Evolutionary conservation across 2,329 filamentous ascomycete genomes (phyloP), one percentile per base, ranked within the genome.

Genomic region (Aspergillus floridensis): DNA sequence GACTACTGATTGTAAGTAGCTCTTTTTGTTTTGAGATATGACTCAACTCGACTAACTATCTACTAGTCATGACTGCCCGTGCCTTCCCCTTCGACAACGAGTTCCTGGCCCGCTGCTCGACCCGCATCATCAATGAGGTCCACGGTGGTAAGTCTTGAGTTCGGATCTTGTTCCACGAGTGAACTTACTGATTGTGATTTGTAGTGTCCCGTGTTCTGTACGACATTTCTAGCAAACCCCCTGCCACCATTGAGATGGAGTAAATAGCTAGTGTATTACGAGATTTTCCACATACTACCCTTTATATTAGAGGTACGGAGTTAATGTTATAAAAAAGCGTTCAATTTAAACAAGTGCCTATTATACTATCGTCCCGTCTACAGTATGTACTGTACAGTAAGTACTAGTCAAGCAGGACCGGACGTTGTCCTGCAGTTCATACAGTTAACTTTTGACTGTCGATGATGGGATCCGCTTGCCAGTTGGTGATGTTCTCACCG

Each of bases 201-300:
- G 26, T 29, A 59, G 66, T 68, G n/a, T 68, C 59, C 49, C 62
- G 66, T 35, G 66, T 68, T 32, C 50, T 61, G 16, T 69, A 76
- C 44, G 61, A 70, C 78, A 80, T 84, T 61, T 88, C 85, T 22
- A 85, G 84, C 73, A 89, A 89, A 78, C 86, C 87, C 53, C 87
- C 86, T 51, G 86, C 85, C 61, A 91, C 88, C 2, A 91, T 91
- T 70, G 89, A 91, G 79, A 84, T 91, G 79, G 87, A 91, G 77
- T 91, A 84, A 73, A 56, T 51, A 44, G 38, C 16, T 19, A 22
- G 53, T 55, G 32, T 26, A 29, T 22, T 55, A 55, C 53, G 44
- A 55, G 53, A 32, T 38, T 52, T 21, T 16, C 26, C 38, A 44
- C 38, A n/a, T 44, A 44, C 38, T 44, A 44, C 38, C 38, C 35